phyloP scores from a whole-genome alignment of 768 basidiomycete species.

The Lenzites betulinus region DNA sequence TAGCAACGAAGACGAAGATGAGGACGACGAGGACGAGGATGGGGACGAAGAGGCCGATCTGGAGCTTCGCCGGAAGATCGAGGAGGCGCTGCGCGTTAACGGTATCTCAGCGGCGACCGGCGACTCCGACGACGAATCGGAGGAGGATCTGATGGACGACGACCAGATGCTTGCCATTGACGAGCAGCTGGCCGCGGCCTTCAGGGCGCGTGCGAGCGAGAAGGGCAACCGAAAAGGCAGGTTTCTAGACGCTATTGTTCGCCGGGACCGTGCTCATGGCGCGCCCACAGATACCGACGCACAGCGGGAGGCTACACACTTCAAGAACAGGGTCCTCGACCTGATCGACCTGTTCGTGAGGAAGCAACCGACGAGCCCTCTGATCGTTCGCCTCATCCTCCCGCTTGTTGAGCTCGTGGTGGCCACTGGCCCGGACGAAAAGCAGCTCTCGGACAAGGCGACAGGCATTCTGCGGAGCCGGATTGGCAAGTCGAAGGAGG shows the following conservation, averaged over 20 bases:
- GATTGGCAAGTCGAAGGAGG: conserved; percentile 72
- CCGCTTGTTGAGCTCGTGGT: conserved; percentile 79
- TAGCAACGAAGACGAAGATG: conserved; percentile 39
- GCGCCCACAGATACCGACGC: conserved; percentile 56
- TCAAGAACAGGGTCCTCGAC: conserved; percentile 95
- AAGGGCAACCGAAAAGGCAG: conserved; percentile 68
- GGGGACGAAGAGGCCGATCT: conserved; percentile 54
- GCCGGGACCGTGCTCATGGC: background rate
- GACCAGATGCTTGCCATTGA: conserved; percentile 99
- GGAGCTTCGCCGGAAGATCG: conserved; percentile 68
- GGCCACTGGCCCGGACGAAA: conserved; percentile 71
- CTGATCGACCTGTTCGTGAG: conserved; percentile 86
- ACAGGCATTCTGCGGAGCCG: conserved; percentile 74
- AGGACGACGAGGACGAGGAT: conserved; percentile 39
- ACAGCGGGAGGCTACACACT: conserved; percentile 90
- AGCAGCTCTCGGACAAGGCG: conserved; percentile 88
- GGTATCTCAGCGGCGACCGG: conserved; percentile 58
- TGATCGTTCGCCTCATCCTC: conserved; percentile 64
- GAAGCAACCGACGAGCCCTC: conserved; percentile 73
- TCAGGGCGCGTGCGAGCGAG: conserved; percentile 65
- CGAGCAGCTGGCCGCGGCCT: conserved; percentile 85
- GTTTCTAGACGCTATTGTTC: background rate
- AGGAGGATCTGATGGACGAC: conserved; percentile 86
- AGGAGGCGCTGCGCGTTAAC: conserved; percentile 61
- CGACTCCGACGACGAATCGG: conserved; percentile 56